Percentiles rank a stretch among this genome's conserved stretches.
Evolutionary conservation across 2,329 filamentous ascomycete genomes (phyloP).

Genomic region (Monosporascus sp.): DNA sequence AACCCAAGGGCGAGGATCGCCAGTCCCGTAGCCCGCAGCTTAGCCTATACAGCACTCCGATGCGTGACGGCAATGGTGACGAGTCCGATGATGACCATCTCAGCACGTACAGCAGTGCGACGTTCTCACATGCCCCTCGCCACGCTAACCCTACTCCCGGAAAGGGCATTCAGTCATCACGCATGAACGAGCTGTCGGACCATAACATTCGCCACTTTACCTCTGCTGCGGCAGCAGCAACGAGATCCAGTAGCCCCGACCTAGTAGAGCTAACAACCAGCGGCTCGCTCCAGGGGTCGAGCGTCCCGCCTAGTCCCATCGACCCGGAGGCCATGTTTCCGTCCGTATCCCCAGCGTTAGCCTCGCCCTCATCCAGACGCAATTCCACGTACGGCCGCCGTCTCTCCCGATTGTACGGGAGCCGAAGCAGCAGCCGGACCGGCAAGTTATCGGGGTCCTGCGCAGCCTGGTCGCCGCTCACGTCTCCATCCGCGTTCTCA

Average conservation of each 20-base stretch:
- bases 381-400: not conserved
- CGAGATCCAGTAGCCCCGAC: not conserved
- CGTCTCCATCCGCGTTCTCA: too few relatives aligned
- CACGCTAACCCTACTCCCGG: not conserved
- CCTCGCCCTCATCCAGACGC: not conserved
- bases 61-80: not conserved
- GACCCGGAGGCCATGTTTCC: not conserved
- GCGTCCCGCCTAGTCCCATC: not conserved
- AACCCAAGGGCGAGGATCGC: not conserved
- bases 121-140: not conserved
- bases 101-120: conserved; percentile 1
- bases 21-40: not conserved
- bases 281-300: not conserved
- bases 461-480: too few relatives aligned
- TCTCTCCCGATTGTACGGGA: too few relatives aligned
- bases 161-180: conserved; percentile 1
- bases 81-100: not conserved
- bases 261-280: not conserved
- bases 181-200: not conserved
- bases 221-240: too few relatives aligned
- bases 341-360: not conserved
- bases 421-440: too few relatives aligned
- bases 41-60: not conserved
- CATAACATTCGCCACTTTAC: too few relatives aligned
- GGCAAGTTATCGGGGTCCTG: too few relatives aligned